Evolutionary conservation across 2,329 filamentous ascomycete genomes (phyloP).

Genomic region (Neofusicoccum cordaticola): DNA sequence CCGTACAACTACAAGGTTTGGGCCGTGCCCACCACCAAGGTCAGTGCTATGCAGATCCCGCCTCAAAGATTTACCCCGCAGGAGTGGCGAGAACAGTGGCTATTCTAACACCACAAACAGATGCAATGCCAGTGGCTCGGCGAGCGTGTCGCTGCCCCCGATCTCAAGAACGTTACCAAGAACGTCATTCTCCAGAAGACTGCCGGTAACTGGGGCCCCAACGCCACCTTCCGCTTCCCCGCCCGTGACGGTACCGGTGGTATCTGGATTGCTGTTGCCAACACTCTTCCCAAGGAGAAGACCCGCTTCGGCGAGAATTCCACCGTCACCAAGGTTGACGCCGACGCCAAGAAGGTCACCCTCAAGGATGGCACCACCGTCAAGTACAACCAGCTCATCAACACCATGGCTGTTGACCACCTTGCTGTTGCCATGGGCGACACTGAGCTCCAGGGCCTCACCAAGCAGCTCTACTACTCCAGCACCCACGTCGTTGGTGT

Average conservation of each 20-base stretch:
- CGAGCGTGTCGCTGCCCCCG: conserved; percentile 94
- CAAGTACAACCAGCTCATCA: conserved; percentile 88
- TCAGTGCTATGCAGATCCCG: conserved; percentile 43
- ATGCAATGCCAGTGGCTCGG: conserved; percentile 99
- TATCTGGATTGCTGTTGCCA: conserved; percentile 97
- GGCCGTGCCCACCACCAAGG: conserved; percentile 96
- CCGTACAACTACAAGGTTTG: conserved; percentile 99
- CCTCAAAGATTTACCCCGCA: background rate
- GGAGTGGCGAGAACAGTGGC: background rate
- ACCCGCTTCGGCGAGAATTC: conserved; percentile 84
- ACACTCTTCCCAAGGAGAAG: conserved; percentile 89
- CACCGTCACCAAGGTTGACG: conserved; percentile 82
- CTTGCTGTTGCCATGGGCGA: conserved; percentile 86
- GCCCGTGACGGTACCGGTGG: conserved; percentile 92
- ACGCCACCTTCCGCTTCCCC: conserved; percentile 97
- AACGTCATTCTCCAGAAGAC: conserved; percentile 97
- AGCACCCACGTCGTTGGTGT: conserved; percentile 97
- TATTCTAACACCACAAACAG: conserved; percentile 45
- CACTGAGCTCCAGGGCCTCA: conserved; percentile 75
- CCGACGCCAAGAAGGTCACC: conserved; percentile 76
- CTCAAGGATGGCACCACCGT: conserved; percentile 83
- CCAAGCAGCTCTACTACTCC: conserved; percentile 93
- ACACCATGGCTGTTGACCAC: conserved; percentile 92
- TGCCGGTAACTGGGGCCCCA: conserved; percentile 96
- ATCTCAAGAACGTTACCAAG: conserved; percentile 88